Evolutionary conservation across 2,329 filamentous ascomycete species (phyloP), one percentile per base, ranked within the genome.

Genomic region (Claviceps paspali): DNA sequence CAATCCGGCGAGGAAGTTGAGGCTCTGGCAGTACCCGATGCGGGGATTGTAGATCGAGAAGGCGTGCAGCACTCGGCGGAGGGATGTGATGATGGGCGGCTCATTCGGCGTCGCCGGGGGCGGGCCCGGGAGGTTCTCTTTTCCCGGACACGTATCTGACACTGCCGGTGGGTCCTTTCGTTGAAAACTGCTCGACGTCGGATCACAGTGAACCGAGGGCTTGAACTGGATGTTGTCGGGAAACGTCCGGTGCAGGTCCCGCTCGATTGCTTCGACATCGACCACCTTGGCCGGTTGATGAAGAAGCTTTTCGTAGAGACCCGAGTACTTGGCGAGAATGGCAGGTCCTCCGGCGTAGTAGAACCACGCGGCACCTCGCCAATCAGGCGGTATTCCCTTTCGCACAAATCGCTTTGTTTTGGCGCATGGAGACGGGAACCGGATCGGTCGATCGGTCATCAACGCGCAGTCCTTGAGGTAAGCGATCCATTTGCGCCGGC

Each of bases 321-420:
- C 83, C 5, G 76, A 70, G 48, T 92, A 73, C 50, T 83, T 79
- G 36, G 76, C 72, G 41, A 94, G 57, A 45, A 85, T 80, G 32
- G 78, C 76, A 18, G 85, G 85, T 1, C 88, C 88, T 15, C 85
- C 85, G 9, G 86, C 85, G 54, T 95, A 96, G 62, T 82, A 95
- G 57, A 93, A 96, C 88, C 88, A 96, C 32, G 88, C 88, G 5
- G 83, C 81, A n/a, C 88, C 88, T 50, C 88, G 76, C 76, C 86
- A 93, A 46, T 94, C 85, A 0, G 87, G 84, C 3, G 88, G 88
- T 35, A 95, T 88, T 12, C 88, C 88, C 57, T 95, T 96, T 36
- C 87, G 77, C 34, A 94, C 74, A 53, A 91, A 95, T 14, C 86
- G 73, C 60, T 92, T 94, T 30, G 91, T 76, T 58, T 92, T 93